Evolutionary conservation across 352 stramenopile species (phyloP).

Genomic region (Pythium aphanidermatum): DNA sequence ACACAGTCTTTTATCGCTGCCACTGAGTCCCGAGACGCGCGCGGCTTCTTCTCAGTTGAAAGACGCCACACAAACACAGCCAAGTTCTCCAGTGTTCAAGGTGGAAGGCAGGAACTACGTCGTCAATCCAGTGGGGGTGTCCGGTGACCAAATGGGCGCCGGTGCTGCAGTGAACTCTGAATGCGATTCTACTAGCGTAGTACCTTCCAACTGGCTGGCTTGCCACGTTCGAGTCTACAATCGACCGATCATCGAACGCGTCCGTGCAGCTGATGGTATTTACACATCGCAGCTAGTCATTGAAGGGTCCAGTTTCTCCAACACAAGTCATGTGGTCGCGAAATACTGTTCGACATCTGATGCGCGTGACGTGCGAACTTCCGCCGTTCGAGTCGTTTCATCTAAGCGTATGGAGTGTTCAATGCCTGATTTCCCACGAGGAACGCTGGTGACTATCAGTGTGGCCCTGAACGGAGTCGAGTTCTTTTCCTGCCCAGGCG

Average conservation of each 20-base stretch:
- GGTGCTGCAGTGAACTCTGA: too few relatives aligned
- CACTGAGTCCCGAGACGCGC: too few relatives aligned
- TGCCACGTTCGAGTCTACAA: conserved; percentile 40
- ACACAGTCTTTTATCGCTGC: not conserved
- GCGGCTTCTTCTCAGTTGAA: too few relatives aligned
- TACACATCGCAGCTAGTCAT: conserved; percentile 59
- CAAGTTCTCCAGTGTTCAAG: not conserved
- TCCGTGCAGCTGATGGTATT: conserved; percentile 43
- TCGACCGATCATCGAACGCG: conserved; percentile 32
- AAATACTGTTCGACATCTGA: conserved; percentile 19
- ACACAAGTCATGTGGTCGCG: conserved; percentile 38
- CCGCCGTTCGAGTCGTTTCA: conserved; percentile 31
- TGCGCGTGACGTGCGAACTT: conserved; percentile 27
- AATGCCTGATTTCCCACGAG: conserved; percentile 55
- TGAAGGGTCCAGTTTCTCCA: conserved; percentile 44
- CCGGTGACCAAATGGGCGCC: too few relatives aligned
- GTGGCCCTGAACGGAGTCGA: conserved; percentile 66
- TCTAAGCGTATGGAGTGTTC: conserved; percentile 41
- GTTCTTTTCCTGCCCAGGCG: conserved; percentile 40
- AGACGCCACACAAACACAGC: too few relatives aligned
- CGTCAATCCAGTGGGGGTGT: too few relatives aligned
- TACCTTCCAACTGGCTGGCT: not conserved
- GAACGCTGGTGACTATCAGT: conserved; percentile 37
- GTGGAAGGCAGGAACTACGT: conserved; percentile 5
- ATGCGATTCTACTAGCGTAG: too few relatives aligned